phyloP scores from a whole-genome alignment of 148 eudicot genomes.

The Cornus kousa region DNA sequence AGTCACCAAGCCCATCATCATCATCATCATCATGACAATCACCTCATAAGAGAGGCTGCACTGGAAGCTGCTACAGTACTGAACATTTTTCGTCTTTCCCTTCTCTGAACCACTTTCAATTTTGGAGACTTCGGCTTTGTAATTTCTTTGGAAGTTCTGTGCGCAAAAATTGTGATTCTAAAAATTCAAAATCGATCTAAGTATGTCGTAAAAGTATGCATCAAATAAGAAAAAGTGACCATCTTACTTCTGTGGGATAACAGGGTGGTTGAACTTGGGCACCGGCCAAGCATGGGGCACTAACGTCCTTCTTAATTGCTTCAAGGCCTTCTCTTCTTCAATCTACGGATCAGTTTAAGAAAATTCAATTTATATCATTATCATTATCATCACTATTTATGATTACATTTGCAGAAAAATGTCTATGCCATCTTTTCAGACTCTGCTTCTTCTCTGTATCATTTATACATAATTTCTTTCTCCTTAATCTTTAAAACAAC shows the following conservation, averaged over 20 bases:
- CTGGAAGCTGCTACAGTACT: conserved; percentile 37
- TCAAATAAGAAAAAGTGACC: not conserved
- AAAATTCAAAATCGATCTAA: not conserved
- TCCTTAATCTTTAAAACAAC: conserved; percentile 57
- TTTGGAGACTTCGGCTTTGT: conserved; percentile 81
- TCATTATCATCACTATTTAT: not conserved
- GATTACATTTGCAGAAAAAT: not conserved
- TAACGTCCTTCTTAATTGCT: conserved; percentile 81
- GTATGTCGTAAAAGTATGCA: not conserved
- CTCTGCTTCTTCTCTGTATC: conserved; percentile 92
- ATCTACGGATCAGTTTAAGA: conserved; percentile 37
- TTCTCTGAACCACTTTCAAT: conserved; percentile 49
- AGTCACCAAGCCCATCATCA: not conserved
- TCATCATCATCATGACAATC: conserved; percentile 20
- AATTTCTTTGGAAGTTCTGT: conserved; percentile 60
- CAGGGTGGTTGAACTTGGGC: conserved; percentile 72
- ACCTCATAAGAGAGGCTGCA: conserved; percentile 63
- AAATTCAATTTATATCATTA: not conserved
- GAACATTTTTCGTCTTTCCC: conserved; percentile 43
- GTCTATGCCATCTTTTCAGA: conserved; percentile 66
- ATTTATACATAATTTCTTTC: conserved; percentile 76
- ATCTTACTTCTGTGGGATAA: conserved; percentile 76
- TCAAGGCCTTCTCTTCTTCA: conserved; percentile 97
- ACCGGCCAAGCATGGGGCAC: conserved; percentile 94
- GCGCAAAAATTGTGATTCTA: not conserved